Evolutionary conservation across 768 basidiomycete genomes (phyloP).

Genomic region (Calvatia gigantea): DNA sequence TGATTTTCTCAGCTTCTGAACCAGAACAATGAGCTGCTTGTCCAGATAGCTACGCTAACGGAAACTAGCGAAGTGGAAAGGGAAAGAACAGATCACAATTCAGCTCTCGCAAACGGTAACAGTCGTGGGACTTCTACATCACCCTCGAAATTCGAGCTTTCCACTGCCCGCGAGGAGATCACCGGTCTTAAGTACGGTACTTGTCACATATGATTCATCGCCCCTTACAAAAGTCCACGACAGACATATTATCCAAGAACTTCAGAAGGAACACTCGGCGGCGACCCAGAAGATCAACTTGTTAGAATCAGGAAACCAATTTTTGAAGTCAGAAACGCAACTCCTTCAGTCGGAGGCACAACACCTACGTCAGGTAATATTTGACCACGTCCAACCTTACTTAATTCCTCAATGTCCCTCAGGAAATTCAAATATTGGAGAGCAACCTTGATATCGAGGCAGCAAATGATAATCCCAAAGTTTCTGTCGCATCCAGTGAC

Average conservation of each 20-base stretch:
- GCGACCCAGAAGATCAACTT: slow-evolving; percentile 61
- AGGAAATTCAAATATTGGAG: slow-evolving; percentile 79
- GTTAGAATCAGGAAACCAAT: slow-evolving; percentile 74
- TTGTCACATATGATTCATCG: background rate
- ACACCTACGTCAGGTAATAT: slow-evolving; percentile 66
- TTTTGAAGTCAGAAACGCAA: slow-evolving; percentile 66
- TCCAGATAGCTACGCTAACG: slow-evolving; percentile 24
- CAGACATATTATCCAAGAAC: slow-evolving; percentile 84
- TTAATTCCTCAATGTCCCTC: slow-evolving; percentile 11
- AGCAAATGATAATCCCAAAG: slow-evolving; percentile 43
- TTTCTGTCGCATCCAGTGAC: slow-evolving; percentile 22
- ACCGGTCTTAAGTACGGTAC: slow-evolving; percentile 71
- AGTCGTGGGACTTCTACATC: slow-evolving; percentile 21
- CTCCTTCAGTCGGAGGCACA: slow-evolving; percentile 61
- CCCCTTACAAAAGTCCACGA: background rate
- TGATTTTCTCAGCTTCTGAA: slow-evolving; percentile 21
- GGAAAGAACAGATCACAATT: slow-evolving; percentile 61
- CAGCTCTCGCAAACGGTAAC: slow-evolving; percentile 39
- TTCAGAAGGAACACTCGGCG: slow-evolving; percentile 76
- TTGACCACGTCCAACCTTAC: background rate
- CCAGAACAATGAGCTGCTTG: slow-evolving; percentile 24
- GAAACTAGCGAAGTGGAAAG: slow-evolving; percentile 53
- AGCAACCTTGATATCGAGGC: slow-evolving; percentile 65
- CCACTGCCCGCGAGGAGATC: slow-evolving; percentile 60
- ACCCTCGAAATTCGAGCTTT: slow-evolving; percentile 50